Conservation (phyloP, 768 basidiomycete genomes). For the Termitomyces sp. region DNA sequence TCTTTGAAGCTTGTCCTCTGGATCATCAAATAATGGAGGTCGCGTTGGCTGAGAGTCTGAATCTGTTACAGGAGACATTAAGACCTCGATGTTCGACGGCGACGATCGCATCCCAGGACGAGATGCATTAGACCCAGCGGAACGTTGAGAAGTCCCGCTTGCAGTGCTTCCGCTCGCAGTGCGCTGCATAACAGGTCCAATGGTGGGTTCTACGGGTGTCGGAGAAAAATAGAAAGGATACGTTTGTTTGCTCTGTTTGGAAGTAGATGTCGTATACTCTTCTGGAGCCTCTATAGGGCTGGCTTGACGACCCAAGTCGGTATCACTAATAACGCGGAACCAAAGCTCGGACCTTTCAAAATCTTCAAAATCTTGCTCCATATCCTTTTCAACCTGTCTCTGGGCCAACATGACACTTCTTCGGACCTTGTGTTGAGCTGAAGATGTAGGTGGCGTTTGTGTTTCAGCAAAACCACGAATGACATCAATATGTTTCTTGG, state of each 20-base stretch:
- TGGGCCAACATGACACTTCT: constrained; percentile 83
- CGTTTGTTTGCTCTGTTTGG: constrained; percentile 11
- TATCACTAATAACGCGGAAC: constrained; percentile 83
- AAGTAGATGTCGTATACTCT: constrained; percentile 7
- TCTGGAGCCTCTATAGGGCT: neutral
- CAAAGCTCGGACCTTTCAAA: constrained; percentile 89
- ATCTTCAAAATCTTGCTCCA: constrained; percentile 90
- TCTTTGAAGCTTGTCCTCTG: constrained; percentile 65
- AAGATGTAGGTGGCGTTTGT: constrained; percentile 39
- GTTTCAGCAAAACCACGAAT: constrained; percentile 66
- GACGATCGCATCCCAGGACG: constrained; percentile 22
- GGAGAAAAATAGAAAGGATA: constrained; percentile 11
- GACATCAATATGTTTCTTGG: constrained; percentile 62
- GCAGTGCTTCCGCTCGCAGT: constrained; percentile 34
- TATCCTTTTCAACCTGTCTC: constrained; percentile 77
- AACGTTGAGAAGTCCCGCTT: constrained; percentile 37
- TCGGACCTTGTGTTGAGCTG: constrained; percentile 55
- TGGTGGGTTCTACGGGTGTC: constrained; percentile 26
- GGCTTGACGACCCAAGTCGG: constrained; percentile 33
- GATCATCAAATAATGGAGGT: constrained; percentile 79
- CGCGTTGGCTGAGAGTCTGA: constrained; percentile 50
- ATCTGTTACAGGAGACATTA: constrained; percentile 71
- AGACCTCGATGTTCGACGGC: constrained; percentile 69
- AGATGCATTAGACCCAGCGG: constrained; percentile 23
- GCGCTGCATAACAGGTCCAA: constrained; percentile 36